Evolutionary conservation across 129 eudicot genomes (phyloP).

Genomic region (Ambrosia artemisiifolia): DNA sequence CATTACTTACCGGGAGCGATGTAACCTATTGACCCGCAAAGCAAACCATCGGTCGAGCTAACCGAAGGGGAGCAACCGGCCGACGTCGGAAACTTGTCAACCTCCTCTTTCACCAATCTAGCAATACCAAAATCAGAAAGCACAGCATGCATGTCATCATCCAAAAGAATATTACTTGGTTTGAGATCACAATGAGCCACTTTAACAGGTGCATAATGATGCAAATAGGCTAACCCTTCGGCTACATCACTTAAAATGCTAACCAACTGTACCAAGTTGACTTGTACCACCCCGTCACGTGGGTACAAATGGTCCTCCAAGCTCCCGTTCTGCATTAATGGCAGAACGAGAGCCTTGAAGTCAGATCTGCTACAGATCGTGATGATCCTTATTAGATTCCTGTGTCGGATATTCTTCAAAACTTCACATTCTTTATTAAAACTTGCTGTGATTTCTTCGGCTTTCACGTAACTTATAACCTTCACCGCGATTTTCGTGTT

Average conservation of each 20-base stretch:
- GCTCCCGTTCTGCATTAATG: constrained; percentile 84
- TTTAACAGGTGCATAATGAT: constrained; percentile 70
- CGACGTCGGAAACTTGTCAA: constrained; percentile 25
- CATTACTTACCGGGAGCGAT: constrained; percentile 73
- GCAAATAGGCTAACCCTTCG: constrained; percentile 78
- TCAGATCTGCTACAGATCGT: constrained; percentile 71
- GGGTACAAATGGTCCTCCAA: constrained; percentile 76
- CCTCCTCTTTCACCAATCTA: constrained; percentile 49
- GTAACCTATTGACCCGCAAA: constrained; percentile 83
- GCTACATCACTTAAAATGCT: constrained; percentile 76
- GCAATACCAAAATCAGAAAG: constrained; percentile 88
- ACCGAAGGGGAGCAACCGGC: constrained; percentile 34
- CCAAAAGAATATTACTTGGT: constrained; percentile 86
- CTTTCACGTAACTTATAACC: constrained; percentile 38
- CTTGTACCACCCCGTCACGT: constrained; percentile 21
- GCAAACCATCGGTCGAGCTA: constrained; percentile 61
- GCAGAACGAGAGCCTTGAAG: constrained; percentile 84
- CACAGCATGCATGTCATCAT: constrained; percentile 77
- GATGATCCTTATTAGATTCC: constrained; percentile 70
- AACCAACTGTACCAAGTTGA: constrained; percentile 65
- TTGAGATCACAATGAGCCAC: constrained; percentile 93
- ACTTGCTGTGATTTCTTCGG: constrained; percentile 36
- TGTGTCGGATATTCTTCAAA: constrained; percentile 65
- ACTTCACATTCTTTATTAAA: constrained; percentile 80
- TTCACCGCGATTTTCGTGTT: constrained; percentile 75